Evolutionary conservation across 208 protist genomes (phyloP), one percentile per base, ranked within the genome.

Genomic region (Phytomonas sp.): DNA sequence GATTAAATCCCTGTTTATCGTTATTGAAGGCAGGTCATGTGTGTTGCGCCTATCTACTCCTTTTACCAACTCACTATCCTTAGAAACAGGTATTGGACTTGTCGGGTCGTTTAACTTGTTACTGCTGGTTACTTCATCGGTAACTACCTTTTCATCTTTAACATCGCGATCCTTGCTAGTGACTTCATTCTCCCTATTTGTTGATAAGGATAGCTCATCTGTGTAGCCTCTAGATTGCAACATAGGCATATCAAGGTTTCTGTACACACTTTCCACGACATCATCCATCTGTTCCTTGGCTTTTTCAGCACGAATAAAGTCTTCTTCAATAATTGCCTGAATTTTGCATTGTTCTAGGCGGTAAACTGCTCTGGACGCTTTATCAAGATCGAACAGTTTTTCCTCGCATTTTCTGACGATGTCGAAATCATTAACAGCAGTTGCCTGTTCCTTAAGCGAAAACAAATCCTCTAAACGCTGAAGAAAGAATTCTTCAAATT

Each of bases 401-500:
- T 94, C 87, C 11, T 79, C 77, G 75, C 88, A 94, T 68, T 74
- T 60, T 30, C 69, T 81, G 4, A 81, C 93, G 1, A 80, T 79
- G 3, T 80, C 83, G 73, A 84, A 88, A 71, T 95, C 85, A 61
- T 93, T 82, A 12, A 88, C 70, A 11, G 80, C 78, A 23, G 83
- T 73, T 30, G 88, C 88, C 63, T 93, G 79, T 42, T 88, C 85
- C 78, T 92, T 92, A n/a, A 95, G 74, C 0, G 77, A 77, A 2
- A 97, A 72, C 0, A 94, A 74, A 65, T 96, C 87, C 71, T 92
- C 88, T 33, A 84, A 82, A 45, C 87, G 86, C n/a, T 76, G 82
- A 29, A 93, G 66, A 66, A 94, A 95, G 37, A 94, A 93, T 49
- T 89, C 84, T 61, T 95, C 91, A 76, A 95, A 95, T 68, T 92